phyloP scores from a whole-genome alignment of 495 filamentous ascomycete species.

The Cenococcum geophilum region DNA sequence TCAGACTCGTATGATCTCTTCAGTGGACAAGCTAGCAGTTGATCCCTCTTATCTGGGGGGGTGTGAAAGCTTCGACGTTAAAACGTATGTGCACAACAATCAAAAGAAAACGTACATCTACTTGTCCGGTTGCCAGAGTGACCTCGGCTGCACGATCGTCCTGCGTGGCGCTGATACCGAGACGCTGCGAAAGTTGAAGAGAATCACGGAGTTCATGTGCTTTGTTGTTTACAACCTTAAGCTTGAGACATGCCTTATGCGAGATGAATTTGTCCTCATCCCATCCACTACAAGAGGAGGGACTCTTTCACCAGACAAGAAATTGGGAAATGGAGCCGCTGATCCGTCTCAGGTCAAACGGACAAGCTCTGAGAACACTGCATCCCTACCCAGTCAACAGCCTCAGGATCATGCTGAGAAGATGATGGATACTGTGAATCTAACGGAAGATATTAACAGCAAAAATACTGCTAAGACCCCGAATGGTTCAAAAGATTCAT shows the following conservation, averaged over 20 bases:
- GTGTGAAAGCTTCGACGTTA: conserved; percentile 84
- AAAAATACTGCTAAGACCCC: background rate
- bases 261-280: conserved; percentile 88
- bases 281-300: conserved; percentile 54
- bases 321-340: conserved; percentile 9
- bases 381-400: background rate
- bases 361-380: background rate
- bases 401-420: background rate
- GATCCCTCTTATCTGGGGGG: conserved; percentile 71
- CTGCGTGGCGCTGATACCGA: conserved; percentile 72
- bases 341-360: background rate
- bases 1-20: conserved; percentile 86
- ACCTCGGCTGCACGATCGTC: conserved; percentile 93
- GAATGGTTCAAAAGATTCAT: background rate
- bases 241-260: conserved; percentile 91
- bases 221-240: conserved; percentile 98
- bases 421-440: background rate
- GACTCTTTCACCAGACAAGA: conserved; percentile 14
- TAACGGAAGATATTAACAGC: background rate
- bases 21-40: conserved; percentile 86
- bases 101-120: conserved; percentile 93
- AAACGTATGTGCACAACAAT: conserved; percentile 79
- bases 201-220: conserved; percentile 96
- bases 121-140: conserved; percentile 83
- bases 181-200: conserved; percentile 72